phyloP scores from a whole-genome alignment of 805 yeast species.

The Yamadazyma kitorensis region DNA sequence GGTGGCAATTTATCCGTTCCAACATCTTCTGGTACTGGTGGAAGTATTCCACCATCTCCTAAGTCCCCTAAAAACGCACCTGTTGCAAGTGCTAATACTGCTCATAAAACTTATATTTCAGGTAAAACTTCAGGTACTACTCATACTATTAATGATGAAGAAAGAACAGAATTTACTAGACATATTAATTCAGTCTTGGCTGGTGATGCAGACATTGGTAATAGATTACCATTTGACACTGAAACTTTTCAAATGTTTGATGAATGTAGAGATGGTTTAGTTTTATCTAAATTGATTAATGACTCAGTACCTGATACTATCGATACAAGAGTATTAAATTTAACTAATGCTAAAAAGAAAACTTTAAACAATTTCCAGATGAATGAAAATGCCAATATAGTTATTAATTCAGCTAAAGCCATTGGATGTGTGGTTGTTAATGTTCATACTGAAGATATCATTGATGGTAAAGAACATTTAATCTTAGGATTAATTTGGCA shows the following conservation, averaged over 20 bases:
- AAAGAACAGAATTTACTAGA: conserved; percentile 90
- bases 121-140: conserved; percentile 91
- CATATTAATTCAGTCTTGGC: conserved; percentile 90
- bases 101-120: conserved; percentile 67
- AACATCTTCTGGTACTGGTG: conserved; percentile 12
- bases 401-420: conserved; percentile 97
- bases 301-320: conserved; percentile 98
- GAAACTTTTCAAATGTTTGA: conserved; percentile 95
- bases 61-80: conserved; percentile 25
- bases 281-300: conserved; percentile 87
- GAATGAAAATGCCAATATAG: conserved; percentile 96
- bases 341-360: conserved; percentile 73
- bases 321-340: conserved; percentile 93
- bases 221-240: conserved; percentile 84
- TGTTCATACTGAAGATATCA: conserved; percentile 93
- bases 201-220: conserved; percentile 84
- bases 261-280: conserved; percentile 94
- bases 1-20: conserved; percentile 12
- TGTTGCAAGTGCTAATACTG: conserved; percentile 48
- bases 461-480: conserved; percentile 91
- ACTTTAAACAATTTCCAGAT: conserved; percentile 89
- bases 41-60: conserved; percentile 15
- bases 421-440: conserved; percentile 97
- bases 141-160: conserved; percentile 96
- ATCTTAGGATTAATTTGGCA: conserved; percentile 95